Base-by-base conservation (phyloP, 2,329 filamentous ascomycete species). In the Cladosporium colombiae region DNA sequence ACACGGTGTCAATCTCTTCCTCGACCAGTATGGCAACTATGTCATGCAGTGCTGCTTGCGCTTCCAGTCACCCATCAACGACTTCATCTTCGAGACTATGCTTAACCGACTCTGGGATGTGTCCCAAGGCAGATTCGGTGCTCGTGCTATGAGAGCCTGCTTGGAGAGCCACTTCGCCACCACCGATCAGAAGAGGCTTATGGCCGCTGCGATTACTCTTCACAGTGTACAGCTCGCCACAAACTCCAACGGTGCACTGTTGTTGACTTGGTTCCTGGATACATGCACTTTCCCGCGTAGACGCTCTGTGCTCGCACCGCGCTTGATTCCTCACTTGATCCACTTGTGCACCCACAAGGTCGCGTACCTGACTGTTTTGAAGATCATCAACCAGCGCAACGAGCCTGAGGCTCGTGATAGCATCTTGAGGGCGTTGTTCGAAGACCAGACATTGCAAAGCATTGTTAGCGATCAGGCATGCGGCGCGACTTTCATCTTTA, bases 11-110 rank as follows among this genome's bases (percentile, higher is more conserved):
- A 92, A 93, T 2, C 84, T 98, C 23, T 98, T 99, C 85, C 84
- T 98, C 44, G 95, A 99, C 75, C 95, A 99, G 76, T 99, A 96
- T 73, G 95, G 95, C 76, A 99, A 99, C 81, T 99, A 99, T 73
- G 95, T 99, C 65, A 86, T 98, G 72, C 95, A 99, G 79, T 95
- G 95, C 72, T 98, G 94, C 77, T 85, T 99, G 70, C 93, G 96
- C 72, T 99, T 97, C 74, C 91, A 91, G 16, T 82, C 90, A 33
- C 92, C 93, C 1, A 92, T 89, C 81, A 98, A 96, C 74, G 89
- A 97, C 78, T 98, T 96, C 81, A 97, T 99, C 76, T 99, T 99
- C 73, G 95, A 98, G 81, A 92, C 91, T 2, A 98, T 98, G 94
- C 85, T 98, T 64, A 91, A 89, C 79, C 89, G 89, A 71, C 91